phyloP scores from a whole-genome alignment of 768 basidiomycete genomes.

The Ramaria rubella region DNA sequence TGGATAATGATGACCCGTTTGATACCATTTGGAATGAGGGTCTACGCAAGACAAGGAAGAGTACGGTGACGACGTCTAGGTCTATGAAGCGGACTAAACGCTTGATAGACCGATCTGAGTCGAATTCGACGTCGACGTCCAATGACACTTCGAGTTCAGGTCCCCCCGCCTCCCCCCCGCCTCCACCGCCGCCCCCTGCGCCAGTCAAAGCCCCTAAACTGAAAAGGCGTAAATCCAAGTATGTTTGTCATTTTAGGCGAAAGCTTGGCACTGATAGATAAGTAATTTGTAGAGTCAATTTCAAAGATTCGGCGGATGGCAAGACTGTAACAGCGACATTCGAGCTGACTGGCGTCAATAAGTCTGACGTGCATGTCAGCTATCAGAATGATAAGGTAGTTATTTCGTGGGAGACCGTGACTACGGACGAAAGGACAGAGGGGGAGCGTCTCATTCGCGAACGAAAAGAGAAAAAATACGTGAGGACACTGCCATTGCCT shows the following conservation, averaged over 20 bases:
- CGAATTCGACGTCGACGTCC: neutral
- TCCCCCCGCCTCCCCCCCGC: constrained; percentile 1
- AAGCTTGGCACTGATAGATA: constrained; percentile 11
- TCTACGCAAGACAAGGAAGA: neutral
- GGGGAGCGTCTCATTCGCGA: constrained; percentile 56
- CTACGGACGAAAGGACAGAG: constrained; percentile 56
- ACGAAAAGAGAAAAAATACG: constrained; percentile 53
- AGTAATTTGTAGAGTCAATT: constrained; percentile 39
- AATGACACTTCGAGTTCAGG: neutral
- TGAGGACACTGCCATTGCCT: constrained; percentile 63
- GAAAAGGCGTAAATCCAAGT: constrained; percentile 63
- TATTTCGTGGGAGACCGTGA: constrained; percentile 59
- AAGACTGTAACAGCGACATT: constrained; percentile 60
- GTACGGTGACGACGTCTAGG: neutral
- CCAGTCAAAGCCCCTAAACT: constrained; percentile 33
- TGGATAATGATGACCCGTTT: neutral
- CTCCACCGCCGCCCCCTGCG: constrained; percentile 13
- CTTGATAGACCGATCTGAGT: neutral
- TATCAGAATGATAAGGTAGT: constrained; percentile 56
- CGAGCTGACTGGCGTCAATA: constrained; percentile 61
- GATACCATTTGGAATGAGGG: constrained; percentile 1
- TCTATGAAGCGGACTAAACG: neutral
- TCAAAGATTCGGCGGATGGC: constrained; percentile 67
- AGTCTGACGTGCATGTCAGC: constrained; percentile 71
- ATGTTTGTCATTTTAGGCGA: constrained; percentile 21